phyloP scores from a whole-genome alignment of 129 eudicot genomes.

The Pulicaria dysenterica region DNA sequence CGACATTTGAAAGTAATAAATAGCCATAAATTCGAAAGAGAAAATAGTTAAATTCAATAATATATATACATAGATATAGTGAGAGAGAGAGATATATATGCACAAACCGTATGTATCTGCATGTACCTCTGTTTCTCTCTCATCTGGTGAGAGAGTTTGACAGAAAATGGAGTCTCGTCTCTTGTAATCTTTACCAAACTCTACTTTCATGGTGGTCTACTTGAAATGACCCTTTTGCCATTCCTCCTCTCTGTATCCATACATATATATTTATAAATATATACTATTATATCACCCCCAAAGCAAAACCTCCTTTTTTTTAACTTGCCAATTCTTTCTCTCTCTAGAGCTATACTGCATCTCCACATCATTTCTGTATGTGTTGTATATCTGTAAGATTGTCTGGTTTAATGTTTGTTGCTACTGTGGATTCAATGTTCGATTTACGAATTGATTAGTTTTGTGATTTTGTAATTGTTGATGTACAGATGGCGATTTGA shows the following conservation, averaged over 20 bases:
- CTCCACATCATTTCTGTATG: conserved; percentile 19
- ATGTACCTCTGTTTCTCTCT: conserved; percentile 43
- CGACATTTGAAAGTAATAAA: not conserved
- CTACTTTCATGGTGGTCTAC: conserved; percentile 28
- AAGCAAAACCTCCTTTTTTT: not conserved
- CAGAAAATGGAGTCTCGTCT: conserved; percentile 38
- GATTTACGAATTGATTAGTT: not conserved
- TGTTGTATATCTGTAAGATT: not conserved
- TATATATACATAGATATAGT: not conserved
- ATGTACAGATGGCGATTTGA: conserved; percentile 31
- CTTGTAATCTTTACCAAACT: conserved; percentile 27
- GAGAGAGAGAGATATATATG: no score
- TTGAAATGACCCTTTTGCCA: conserved; percentile 33
- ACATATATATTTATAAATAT: not conserved
- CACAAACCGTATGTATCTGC: conserved; percentile 29
- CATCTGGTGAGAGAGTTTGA: conserved; percentile 40
- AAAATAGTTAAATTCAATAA: not conserved
- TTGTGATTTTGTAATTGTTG: not conserved
- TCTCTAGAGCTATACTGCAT: conserved; percentile 20
- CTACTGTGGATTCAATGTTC: not conserved
- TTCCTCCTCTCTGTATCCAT: conserved; percentile 39
- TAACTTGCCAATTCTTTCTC: conserved; percentile 19
- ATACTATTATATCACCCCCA: conserved; percentile 17
- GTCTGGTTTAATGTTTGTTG: not conserved
- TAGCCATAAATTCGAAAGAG: not conserved